A percentile compares a stretch with the other conserved stretches of the same genome.
phyloP scores from a whole-genome alignment of 1,139 yeast genomes.

The Zygoascus hellenicus region DNA sequence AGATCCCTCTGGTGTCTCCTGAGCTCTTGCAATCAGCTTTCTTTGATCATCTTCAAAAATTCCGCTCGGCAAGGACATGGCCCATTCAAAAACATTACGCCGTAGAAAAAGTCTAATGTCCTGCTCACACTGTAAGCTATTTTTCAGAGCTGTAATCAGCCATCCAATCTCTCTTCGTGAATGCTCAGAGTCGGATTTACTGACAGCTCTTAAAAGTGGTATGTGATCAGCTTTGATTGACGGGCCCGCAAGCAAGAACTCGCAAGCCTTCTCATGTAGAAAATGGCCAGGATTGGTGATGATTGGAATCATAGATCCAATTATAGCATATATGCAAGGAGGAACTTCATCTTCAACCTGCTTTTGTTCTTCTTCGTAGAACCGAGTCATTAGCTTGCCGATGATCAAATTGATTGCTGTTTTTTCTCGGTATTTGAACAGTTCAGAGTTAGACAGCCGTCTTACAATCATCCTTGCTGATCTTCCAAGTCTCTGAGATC shows the following conservation, averaged over 20 bases:
- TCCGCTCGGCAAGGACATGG: constrained; percentile 41
- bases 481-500: constrained; percentile 46
- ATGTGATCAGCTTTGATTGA: constrained; percentile 50
- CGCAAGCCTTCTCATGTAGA: constrained; percentile 60
- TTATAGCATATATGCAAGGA: constrained; percentile 42
- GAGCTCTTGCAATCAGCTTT: constrained; percentile 45
- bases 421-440: constrained; percentile 50
- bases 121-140: constrained; percentile 41
- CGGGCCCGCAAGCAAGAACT: constrained; percentile 43
- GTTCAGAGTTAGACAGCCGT: constrained; percentile 50
- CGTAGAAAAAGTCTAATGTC: constrained; percentile 52
- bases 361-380: constrained; percentile 32
- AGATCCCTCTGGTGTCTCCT: constrained; percentile 55
- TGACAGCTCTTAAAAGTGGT: constrained; percentile 56
- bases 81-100: constrained; percentile 61
- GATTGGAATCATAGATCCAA: constrained; percentile 53
- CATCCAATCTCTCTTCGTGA: constrained; percentile 59
- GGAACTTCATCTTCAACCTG: constrained; percentile 19
- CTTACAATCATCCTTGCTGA: constrained; percentile 47
- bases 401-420: constrained; percentile 52
- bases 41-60: constrained; percentile 36
- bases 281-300: constrained; percentile 63
- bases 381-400: constrained; percentile 46
- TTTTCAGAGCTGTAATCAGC: constrained; percentile 50
- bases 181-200: constrained; percentile 38